A percentile compares a stretch with the other conserved stretches of the same genome.
Conservation (phyloP, 176 grass and related monocot species). For the Bolboschoenus planiculmis region DNA sequence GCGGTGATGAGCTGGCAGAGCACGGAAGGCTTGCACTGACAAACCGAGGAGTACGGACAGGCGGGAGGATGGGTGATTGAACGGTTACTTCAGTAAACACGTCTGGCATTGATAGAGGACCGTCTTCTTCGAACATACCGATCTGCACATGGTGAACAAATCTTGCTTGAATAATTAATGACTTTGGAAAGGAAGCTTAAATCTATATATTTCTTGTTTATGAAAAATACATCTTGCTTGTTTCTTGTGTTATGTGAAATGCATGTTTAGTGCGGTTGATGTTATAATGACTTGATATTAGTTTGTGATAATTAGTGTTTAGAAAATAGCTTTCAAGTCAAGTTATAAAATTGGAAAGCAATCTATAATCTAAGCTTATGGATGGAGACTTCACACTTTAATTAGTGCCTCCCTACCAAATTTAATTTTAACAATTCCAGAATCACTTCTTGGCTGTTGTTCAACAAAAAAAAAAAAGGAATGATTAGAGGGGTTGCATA, state of each 20-base stretch:
- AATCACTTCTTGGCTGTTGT: no score
- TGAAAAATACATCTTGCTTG: background rate
- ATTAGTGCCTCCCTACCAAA: background rate
- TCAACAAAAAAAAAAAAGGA: no score
- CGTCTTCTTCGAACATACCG: constrained; percentile 43
- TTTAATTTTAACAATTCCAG: no score
- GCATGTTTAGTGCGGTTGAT: background rate
- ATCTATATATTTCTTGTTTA: no score
- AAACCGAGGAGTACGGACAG: constrained; percentile 45
- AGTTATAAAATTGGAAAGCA: background rate
- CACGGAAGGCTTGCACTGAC: constrained; percentile 59
- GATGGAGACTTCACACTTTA: no score
- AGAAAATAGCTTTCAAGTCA: background rate
- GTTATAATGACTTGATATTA: background rate
- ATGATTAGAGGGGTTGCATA: no score
- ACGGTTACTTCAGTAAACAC: constrained; percentile 50
- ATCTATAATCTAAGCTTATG: no score
- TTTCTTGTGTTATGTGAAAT: background rate
- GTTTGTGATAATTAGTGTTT: background rate
- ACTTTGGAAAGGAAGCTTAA: background rate
- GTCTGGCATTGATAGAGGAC: constrained; percentile 45
- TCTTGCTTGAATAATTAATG: background rate
- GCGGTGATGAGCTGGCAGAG: constrained; percentile 41
- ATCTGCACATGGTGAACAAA: background rate
- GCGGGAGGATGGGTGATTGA: constrained; percentile 38